Evolutionary conservation across 1,284 basidiomycete species (phyloP).

Genomic region (Puccinia novopanici): DNA sequence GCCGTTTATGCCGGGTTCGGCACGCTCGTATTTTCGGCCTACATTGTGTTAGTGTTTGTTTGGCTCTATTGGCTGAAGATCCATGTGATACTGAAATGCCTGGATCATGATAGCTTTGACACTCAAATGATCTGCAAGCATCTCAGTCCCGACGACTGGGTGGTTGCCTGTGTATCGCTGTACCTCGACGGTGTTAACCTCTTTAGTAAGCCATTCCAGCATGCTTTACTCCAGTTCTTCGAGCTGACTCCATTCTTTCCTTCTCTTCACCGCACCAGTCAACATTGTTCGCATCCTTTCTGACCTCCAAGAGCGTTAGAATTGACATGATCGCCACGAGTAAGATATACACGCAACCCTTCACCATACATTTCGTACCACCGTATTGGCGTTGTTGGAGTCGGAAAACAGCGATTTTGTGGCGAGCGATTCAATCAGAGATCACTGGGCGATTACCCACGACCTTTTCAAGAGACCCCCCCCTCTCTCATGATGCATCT

Average conservation of each 20-base stretch:
- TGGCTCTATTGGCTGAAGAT: background rate
- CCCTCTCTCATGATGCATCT: background rate
- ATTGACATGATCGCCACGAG: background rate
- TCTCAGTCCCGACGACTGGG: slow-evolving; percentile 49
- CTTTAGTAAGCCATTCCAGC: slow-evolving; percentile 24
- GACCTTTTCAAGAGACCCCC: too few species aligned
- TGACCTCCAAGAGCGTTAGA: slow-evolving; percentile 37
- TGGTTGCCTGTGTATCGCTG: slow-evolving; percentile 44
- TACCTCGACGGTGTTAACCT: slow-evolving; percentile 49
- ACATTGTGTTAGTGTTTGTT: slow-evolving; percentile 30
- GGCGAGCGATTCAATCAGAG: background rate
- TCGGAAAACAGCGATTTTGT: background rate
- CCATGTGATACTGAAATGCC: slow-evolving; percentile 10
- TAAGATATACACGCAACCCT: background rate
- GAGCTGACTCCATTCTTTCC: background rate
- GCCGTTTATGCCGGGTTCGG: slow-evolving; percentile 43
- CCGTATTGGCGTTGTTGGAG: background rate
- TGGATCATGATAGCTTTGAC: slow-evolving; percentile 28
- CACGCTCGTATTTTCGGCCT: slow-evolving; percentile 44
- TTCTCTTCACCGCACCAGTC: background rate
- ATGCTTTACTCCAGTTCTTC: background rate
- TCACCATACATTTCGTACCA: background rate
- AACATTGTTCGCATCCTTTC: slow-evolving; percentile 40
- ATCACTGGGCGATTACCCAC: background rate
- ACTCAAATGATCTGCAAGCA: slow-evolving; percentile 51